Base-by-base conservation (phyloP, 2,329 filamentous ascomycete species). In the Calonectria pteridis region DNA sequence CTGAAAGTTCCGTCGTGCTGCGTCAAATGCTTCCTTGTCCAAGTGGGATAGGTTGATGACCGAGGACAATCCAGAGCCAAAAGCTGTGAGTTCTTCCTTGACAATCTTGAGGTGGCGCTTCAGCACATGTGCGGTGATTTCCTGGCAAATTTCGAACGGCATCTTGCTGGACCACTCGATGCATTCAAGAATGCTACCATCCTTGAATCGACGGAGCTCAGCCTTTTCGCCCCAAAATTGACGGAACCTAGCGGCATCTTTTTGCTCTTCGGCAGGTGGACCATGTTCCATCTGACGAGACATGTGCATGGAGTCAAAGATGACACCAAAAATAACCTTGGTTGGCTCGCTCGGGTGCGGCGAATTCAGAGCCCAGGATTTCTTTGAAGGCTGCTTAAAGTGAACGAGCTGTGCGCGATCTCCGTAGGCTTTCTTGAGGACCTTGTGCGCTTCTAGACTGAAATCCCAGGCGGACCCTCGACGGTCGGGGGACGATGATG, bases 201-300 rank as follows among this genome's bases (percentile, higher is more conserved):
- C 95, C 80, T 96, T 97, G 88, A 99, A 99, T 26, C 97, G 94
- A 76, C 97, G 92, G 58, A 99, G 88, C 83, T 99, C 97, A 1
- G 97, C 91, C 83, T 97, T 98, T 13, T 96, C 93, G 9, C 96
- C 97, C 97, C 97, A 99, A 82, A 99, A 98, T 40, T 93, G 91
- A 43, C 95, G 94, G 83, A 98, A 99, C 37, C 89, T 89, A 13
- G 92, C 92, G 29, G 95, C 94, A 76, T 95, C 94, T 76, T 94
- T 92, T 84, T 96, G 95, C 74, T 97, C 91, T 81, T 98, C 96
- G 2, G 95, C 94, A 1, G 93, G 87, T 6, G 97, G 97, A 0
- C 97, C 97, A 82, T 95, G 94, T 77, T 99, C 97, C 75, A 98
- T 94, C 59, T 93, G 89, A 37, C 96, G 93, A 69, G 90, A 87